Base-by-base conservation (phyloP, 2,329 filamentous ascomycete genomes). In the Ophiostoma sp. region DNA sequence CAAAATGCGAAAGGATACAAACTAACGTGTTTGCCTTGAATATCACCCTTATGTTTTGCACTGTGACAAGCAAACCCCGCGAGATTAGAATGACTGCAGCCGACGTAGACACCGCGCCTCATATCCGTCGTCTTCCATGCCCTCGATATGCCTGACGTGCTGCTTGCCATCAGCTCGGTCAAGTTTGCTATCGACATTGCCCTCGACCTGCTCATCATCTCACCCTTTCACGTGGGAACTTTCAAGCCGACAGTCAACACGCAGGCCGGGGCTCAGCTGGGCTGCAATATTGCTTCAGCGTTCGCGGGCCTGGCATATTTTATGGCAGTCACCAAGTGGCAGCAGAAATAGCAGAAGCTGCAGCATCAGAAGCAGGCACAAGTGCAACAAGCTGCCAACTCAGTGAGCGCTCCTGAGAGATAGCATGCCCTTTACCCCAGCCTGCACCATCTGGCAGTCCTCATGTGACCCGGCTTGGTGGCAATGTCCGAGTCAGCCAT, bases 151-250 rank as follows among this genome's bases (percentile, higher is more conserved):
- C 89, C 89, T 0, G 89, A 92, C 75, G 87, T 92, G 0, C 89
- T 89, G 0, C 79, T 92, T 0, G 75, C 90, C 0, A 89, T 92
- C 73, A 90, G 85, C 76, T 83, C 82, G 0, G 80, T 83, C 68
- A 90, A 89, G 73, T 90, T 91, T 69, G 78, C 81, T 0, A 77
- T 90, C 72, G 92, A 92, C 74, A 92, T 92, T 69, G 71, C 88
- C 1, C 80, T 92, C 0, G 89, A 91, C 72, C 75, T 92, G 69
- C 79, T 92, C 0, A 75, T 92, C 48, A 86, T 92, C 64, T 91
- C 89, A 0, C 86, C 80, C 1, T 89, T 90, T 69, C 87, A 89
- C 72, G 83, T 91, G 1, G 82, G 83, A 0, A 76, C 75, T 0
- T 79, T 83, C 54, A 79, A 75, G 1, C 88, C 89, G 0, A 87